phyloP scores from a whole-genome alignment of 2,329 filamentous ascomycete species.

The Aspergillus tamarii region DNA sequence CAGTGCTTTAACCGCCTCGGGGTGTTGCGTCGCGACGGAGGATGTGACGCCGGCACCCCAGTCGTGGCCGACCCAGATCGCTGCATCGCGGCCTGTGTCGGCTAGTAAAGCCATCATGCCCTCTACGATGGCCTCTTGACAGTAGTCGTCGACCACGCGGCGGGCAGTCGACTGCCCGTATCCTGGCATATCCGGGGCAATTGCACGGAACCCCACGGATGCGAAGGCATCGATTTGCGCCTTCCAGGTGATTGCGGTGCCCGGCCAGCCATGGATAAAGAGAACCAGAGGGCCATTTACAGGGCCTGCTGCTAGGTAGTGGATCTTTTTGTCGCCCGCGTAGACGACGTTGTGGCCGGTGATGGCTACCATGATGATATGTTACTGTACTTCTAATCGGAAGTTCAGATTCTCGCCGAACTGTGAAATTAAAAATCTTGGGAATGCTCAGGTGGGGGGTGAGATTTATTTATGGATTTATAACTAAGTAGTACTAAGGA shows the following conservation, averaged over 20 bases:
- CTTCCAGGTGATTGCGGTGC: slow-evolving; percentile 29
- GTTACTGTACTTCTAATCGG: background rate
- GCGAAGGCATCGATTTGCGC: slow-evolving; percentile 16
- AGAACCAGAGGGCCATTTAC: slow-evolving; percentile 21
- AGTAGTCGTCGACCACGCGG: slow-evolving; percentile 17
- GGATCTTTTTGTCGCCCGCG: slow-evolving; percentile 15
- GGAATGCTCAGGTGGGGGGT: background rate
- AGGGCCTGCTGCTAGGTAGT: slow-evolving; percentile 18
- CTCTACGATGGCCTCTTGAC: slow-evolving; percentile 18
- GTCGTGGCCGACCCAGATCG: slow-evolving; percentile 28
- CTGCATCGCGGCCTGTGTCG: slow-evolving; percentile 22
- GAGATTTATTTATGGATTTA: background rate
- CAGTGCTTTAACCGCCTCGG: slow-evolving; percentile 9
- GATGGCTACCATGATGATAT: slow-evolving; percentile 4
- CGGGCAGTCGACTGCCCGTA: slow-evolving; percentile 20
- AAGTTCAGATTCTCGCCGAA: background rate
- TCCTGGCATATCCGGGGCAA: slow-evolving; percentile 21
- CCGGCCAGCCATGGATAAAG: slow-evolving; percentile 45
- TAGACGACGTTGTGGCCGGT: slow-evolving; percentile 11
- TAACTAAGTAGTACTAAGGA: no score
- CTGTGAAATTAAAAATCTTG: background rate
- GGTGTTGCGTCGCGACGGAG: slow-evolving; percentile 10
- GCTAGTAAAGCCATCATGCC: slow-evolving; percentile 19
- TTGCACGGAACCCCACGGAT: slow-evolving; percentile 18
- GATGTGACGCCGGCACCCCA: slow-evolving; percentile 19